These are phyloP conservation scores for Solidago caesia DNA, from an alignment of 129 eudicot species.

Conservation along the genomic window DNA sequence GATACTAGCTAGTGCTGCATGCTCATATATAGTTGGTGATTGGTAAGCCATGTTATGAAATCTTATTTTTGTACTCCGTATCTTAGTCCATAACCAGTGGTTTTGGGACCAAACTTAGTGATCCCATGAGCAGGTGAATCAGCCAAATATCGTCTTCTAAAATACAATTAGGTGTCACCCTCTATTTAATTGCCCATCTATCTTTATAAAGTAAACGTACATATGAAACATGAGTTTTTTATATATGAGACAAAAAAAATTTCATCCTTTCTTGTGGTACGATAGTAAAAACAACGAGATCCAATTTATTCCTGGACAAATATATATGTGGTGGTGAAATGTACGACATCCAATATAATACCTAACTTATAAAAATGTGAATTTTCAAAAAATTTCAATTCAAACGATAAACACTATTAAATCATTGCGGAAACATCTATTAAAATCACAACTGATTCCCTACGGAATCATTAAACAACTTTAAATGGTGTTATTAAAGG, in stretches of 20 bases:
- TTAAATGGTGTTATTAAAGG: too few relatives aligned
- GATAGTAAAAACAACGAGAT: background rate
- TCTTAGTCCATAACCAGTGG: background rate
- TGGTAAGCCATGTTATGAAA: background rate
- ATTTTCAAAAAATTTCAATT: too few relatives aligned
- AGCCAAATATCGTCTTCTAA: background rate
- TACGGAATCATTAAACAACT: too few relatives aligned
- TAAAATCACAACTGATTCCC: too few relatives aligned
- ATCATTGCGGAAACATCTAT: too few relatives aligned
- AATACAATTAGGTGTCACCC: background rate
- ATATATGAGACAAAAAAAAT: background rate
- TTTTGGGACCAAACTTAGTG: background rate
- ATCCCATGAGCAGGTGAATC: background rate
- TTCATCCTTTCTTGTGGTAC: background rate
- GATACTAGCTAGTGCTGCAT: background rate
- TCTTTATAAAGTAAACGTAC: background rate
- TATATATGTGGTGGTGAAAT: too few relatives aligned
- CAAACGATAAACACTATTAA: too few relatives aligned
- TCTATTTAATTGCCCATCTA: background rate
- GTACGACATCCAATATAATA: too few relatives aligned
- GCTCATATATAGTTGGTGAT: background rate
- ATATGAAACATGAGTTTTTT: background rate
- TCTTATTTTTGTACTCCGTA: background rate
- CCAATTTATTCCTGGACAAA: background rate
- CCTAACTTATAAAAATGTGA: too few relatives aligned